Conservation (phyloP, 2,329 filamentous ascomycete species). For the Xylariaceae sp. region DNA sequence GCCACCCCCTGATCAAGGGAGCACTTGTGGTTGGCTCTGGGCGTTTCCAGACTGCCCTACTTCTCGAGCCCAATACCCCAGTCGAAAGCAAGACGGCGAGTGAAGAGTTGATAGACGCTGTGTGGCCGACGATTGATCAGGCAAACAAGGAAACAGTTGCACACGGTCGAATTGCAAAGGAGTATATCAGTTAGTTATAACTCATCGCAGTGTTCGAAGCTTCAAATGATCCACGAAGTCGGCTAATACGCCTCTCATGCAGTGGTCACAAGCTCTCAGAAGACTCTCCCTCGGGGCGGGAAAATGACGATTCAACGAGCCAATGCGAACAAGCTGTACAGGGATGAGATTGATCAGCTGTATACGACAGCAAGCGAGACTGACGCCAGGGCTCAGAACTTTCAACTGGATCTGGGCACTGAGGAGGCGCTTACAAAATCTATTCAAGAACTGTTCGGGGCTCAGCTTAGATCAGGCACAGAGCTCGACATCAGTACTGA, state of each 20-base stretch:
- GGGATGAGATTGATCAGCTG: slow-evolving; percentile 34
- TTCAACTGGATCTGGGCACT: not conserved
- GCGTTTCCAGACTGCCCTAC: slow-evolving; percentile 39
- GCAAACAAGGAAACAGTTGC: slow-evolving; percentile 38
- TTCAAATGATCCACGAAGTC: not conserved
- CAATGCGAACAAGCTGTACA: slow-evolving; percentile 32
- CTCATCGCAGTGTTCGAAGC: too few relatives aligned
- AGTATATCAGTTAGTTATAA: not conserved
- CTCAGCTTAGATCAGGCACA: not conserved
- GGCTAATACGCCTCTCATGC: not conserved
- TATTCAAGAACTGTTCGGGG: not conserved
- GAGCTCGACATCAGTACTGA: slow-evolving; percentile 24
- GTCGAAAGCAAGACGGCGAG: slow-evolving; percentile 20
- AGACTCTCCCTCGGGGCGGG: slow-evolving; percentile 35
- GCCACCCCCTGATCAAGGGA: slow-evolving; percentile 34
- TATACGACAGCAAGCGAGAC: slow-evolving; percentile 22
- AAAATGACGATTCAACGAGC: slow-evolving; percentile 40
- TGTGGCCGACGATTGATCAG: slow-evolving; percentile 38
- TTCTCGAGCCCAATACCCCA: slow-evolving; percentile 37
- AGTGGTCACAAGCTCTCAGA: slow-evolving; percentile 10
- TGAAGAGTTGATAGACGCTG: slow-evolving; percentile 29
- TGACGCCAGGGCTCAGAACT: not conserved
- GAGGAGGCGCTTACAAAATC: not conserved
- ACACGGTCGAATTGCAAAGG: slow-evolving; percentile 36
- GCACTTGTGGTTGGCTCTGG: slow-evolving; percentile 41